Evolutionary conservation across 2,329 filamentous ascomycete species (phyloP), one percentile per base, ranked within the genome.

Genomic region (Tolypocladium guangdongense): DNA sequence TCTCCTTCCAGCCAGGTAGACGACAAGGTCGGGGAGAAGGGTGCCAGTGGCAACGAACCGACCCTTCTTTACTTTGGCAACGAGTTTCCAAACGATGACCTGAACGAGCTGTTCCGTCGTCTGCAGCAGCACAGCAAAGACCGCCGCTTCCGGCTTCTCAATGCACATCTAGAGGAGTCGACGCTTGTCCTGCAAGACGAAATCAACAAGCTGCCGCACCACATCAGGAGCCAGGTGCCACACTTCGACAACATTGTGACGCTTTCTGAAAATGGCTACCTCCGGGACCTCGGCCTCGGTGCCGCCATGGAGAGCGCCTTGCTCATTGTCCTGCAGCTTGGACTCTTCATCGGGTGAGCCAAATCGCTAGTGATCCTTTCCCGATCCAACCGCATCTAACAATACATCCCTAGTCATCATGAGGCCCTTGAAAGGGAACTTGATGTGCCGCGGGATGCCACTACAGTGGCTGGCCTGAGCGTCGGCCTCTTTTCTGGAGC

Each of bases 31-130:
- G n/a, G n/a, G n/a, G n/a, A n/a, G n/a, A n/a, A n/a, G n/a, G n/a
- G n/a, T n/a, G n/a, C n/a, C n/a, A n/a, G n/a, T n/a, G n/a, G n/a
- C n/a, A n/a, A n/a, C n/a, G n/a, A n/a, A n/a, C n/a, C n/a, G n/a
- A n/a, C n/a, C n/a, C n/a, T n/a, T n/a, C n/a, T n/a, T n/a, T n/a
- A n/a, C 33, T 54, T 54, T 43, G 30, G 38, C 16, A 54, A 54
- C 24, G 52, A 54, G 30, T 33, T 54, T 39, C 47, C 52, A 10
- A 38, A 16, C 33, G 38, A n/a, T 7, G 52, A 54, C 22, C 33
- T 54, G 22, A 32, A 30, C 8, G 48, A 32, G 16, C 12, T 38
- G 7, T 47, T 48, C 2, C 52, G 52, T 14, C 27, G 33, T 18
- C 48, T 54, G n/a, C 27, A 45, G 30, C 33, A 50, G 14, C 37